phyloP scores from a whole-genome alignment of 495 filamentous ascomycete species.

The Aspergillus sparsus region DNA sequence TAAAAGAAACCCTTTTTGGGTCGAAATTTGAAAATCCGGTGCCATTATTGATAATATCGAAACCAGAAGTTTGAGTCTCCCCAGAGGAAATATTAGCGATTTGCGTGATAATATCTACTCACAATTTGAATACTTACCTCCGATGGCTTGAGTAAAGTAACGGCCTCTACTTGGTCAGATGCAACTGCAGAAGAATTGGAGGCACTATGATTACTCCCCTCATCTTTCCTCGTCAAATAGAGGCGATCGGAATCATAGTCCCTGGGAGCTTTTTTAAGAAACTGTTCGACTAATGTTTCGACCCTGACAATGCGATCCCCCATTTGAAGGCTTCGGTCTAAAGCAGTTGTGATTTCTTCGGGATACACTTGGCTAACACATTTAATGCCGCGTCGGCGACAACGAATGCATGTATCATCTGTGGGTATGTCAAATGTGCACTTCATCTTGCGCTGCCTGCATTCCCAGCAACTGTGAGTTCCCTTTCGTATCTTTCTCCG shows the following conservation, averaged over 20 bases:
- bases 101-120: too few species aligned
- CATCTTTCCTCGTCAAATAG: not conserved
- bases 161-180: too few species aligned
- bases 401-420: constrained; percentile 42
- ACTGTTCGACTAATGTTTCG: constrained; percentile 33
- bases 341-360: constrained; percentile 18
- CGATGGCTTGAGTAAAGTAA: too few species aligned
- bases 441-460: constrained; percentile 41
- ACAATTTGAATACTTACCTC: too few species aligned
- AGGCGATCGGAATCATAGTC: not conserved
- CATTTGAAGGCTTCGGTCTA: constrained; percentile 14
- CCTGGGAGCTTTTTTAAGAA: constrained; percentile 16
- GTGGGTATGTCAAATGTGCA: constrained; percentile 33
- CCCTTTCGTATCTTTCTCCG: constrained; percentile 41
- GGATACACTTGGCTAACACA: constrained; percentile 46
- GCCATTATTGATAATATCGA: too few species aligned
- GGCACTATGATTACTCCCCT: constrained; percentile 17
- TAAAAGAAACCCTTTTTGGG: too few species aligned
- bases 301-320: constrained; percentile 30
- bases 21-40: too few species aligned
- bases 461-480: constrained; percentile 43
- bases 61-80: too few species aligned
- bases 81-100: too few species aligned
- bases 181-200: not conserved
- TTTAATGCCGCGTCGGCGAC: constrained; percentile 34